phyloP scores from a whole-genome alignment of 306 rosid species.

The Malus asiatica region DNA sequence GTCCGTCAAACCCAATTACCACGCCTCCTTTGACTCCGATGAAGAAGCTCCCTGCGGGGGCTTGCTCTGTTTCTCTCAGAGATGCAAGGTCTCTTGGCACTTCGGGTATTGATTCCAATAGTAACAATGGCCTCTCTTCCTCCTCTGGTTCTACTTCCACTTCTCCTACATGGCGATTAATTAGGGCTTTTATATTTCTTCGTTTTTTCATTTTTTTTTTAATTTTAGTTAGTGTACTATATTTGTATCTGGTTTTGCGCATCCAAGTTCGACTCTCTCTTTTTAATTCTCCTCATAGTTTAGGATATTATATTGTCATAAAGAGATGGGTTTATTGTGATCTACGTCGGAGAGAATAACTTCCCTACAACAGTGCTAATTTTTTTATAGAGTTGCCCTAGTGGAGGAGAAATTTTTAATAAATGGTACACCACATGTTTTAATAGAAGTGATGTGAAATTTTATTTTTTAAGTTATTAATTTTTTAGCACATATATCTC shows the following conservation, averaged over 20 bases:
- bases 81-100: conserved; percentile 54
- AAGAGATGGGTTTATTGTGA: not conserved
- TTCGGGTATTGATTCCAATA: conserved; percentile 65
- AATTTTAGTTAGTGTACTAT: not conserved
- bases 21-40: conserved; percentile 83
- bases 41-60: conserved; percentile 77
- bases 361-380: too few relatives aligned
- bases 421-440: too few relatives aligned
- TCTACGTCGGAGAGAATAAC: not conserved
- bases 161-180: conserved; percentile 83
- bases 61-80: conserved; percentile 61
- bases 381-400: too few relatives aligned
- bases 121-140: conserved; percentile 45
- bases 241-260: too few relatives aligned
- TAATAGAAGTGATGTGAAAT: too few relatives aligned
- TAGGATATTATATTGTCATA: too few relatives aligned
- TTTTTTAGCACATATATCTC: too few relatives aligned
- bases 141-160: conserved; percentile 73
- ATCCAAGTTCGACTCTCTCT: too few relatives aligned
- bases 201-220: not conserved
- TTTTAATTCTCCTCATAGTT: too few relatives aligned
- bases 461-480: too few relatives aligned
- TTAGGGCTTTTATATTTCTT: not conserved
- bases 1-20: conserved; percentile 19
- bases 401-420: too few relatives aligned